Evolutionary conservation across 306 rosid species (phyloP).

Genomic region (Alnus glutinosa): DNA sequence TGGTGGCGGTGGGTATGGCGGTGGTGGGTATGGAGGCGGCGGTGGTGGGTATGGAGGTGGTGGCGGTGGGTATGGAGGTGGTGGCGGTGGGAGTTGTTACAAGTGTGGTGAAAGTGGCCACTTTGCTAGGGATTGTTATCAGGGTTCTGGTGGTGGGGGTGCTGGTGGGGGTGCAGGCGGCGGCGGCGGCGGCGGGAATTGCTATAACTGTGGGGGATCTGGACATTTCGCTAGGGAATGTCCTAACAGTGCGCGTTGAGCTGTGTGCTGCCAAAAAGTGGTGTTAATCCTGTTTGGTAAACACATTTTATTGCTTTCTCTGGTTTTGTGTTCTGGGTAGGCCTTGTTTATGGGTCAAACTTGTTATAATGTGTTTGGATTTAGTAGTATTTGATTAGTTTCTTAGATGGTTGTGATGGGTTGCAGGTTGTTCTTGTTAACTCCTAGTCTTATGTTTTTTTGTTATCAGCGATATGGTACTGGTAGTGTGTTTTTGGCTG

Average conservation of each 20-base stretch:
- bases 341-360: background rate
- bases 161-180: constrained; percentile 43
- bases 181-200: constrained; percentile 43
- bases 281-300: background rate
- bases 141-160: constrained; percentile 32
- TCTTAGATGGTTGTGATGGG: background rate
- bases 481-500: constrained; percentile 8
- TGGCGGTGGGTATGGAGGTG: constrained; percentile 40
- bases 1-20: constrained; percentile 22
- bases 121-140: constrained; percentile 48
- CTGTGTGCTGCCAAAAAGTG: background rate
- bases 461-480: background rate
- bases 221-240: constrained; percentile 72
- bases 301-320: constrained; percentile 1
- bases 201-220: constrained; percentile 53
- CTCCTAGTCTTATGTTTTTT: background rate
- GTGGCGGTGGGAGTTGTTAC: constrained; percentile 42
- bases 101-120: constrained; percentile 57
- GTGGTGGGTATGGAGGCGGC: constrained; percentile 12
- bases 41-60: constrained; percentile 36
- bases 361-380: background rate
- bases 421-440: background rate
- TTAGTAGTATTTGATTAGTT: background rate
- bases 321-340: background rate
- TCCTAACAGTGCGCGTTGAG: constrained; percentile 38